Conservation (phyloP, 768 basidiomycete genomes). For the Amanita rimosa region DNA sequence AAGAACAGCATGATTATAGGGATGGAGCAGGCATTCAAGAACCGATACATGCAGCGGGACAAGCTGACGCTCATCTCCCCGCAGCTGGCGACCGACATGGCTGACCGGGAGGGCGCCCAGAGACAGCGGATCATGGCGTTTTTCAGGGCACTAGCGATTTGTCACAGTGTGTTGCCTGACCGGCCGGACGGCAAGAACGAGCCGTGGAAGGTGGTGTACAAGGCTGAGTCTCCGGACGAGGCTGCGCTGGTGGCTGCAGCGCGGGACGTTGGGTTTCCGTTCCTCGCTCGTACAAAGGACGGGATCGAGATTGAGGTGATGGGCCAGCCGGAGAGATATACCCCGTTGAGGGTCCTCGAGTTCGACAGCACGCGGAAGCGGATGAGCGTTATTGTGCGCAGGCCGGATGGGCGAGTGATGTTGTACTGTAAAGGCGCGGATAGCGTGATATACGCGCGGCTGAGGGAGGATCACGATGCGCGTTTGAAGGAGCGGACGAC, state of each 20-base stretch:
- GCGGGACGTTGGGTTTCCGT: constrained; percentile 88
- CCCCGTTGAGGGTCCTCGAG: constrained; percentile 71
- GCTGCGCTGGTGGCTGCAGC: constrained; percentile 90
- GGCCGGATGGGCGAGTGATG: constrained; percentile 71
- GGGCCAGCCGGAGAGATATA: constrained; percentile 79
- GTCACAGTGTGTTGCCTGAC: constrained; percentile 86
- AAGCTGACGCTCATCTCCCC: constrained; percentile 85
- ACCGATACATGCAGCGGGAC: constrained; percentile 72
- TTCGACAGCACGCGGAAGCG: constrained; percentile 93
- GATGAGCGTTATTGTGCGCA: constrained; percentile 88
- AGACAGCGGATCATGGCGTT: constrained; percentile 65
- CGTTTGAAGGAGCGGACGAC: constrained; percentile 65
- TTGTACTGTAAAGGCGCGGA: constrained; percentile 98
- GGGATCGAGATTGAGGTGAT: constrained; percentile 83
- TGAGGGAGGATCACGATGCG: constrained; percentile 66
- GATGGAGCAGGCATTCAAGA: constrained; percentile 78
- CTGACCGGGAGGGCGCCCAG: constrained; percentile 48
- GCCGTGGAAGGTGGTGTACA: constrained; percentile 71
- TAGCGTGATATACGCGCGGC: constrained; percentile 83
- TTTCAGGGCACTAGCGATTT: constrained; percentile 91
- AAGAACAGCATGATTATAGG: constrained; percentile 69
- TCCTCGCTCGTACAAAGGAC: constrained; percentile 65
- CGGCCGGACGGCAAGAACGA: constrained; percentile 47
- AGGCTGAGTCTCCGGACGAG: constrained; percentile 95
- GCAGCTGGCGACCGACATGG: constrained; percentile 68